Conservation (phyloP, 2,329 filamentous ascomycete species). For the Fusarium graminum region DNA sequence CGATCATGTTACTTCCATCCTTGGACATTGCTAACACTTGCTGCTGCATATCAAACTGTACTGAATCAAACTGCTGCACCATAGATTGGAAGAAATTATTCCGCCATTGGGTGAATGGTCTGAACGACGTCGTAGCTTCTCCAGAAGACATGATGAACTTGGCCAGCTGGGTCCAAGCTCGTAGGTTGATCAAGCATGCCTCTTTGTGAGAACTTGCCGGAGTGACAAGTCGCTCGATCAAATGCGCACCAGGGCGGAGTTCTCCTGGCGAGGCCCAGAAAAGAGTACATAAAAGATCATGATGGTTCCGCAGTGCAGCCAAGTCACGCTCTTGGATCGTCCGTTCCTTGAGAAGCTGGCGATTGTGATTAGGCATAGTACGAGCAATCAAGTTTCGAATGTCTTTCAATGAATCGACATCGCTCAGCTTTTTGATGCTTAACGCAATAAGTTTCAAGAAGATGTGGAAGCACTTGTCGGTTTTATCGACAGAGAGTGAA, state of each 20-base stretch:
- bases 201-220: constrained; percentile 74
- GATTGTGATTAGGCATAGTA: constrained; percentile 74
- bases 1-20: constrained; percentile 59
- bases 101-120: constrained; percentile 63
- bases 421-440: constrained; percentile 65
- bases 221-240: constrained; percentile 70
- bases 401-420: constrained; percentile 65
- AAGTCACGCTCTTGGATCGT: constrained; percentile 71
- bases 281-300: constrained; percentile 75
- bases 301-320: constrained; percentile 75
- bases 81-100: constrained; percentile 69
- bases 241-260: constrained; percentile 64
- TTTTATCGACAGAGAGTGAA: constrained; percentile 63
- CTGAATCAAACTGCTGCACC: constrained; percentile 68
- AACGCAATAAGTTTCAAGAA: constrained; percentile 74
- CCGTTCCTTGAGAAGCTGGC: constrained; percentile 74
- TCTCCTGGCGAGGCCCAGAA: constrained; percentile 73
- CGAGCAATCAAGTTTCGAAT: constrained; percentile 72
- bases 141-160: constrained; percentile 67
- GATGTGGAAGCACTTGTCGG: constrained; percentile 75
- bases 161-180: constrained; percentile 73
- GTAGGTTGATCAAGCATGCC: constrained; percentile 73
- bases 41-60: constrained; percentile 67
- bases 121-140: constrained; percentile 63
- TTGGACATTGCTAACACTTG: constrained; percentile 65